Conservation (phyloP, 768 basidiomycete genomes). For the Mycena galopus region DNA sequence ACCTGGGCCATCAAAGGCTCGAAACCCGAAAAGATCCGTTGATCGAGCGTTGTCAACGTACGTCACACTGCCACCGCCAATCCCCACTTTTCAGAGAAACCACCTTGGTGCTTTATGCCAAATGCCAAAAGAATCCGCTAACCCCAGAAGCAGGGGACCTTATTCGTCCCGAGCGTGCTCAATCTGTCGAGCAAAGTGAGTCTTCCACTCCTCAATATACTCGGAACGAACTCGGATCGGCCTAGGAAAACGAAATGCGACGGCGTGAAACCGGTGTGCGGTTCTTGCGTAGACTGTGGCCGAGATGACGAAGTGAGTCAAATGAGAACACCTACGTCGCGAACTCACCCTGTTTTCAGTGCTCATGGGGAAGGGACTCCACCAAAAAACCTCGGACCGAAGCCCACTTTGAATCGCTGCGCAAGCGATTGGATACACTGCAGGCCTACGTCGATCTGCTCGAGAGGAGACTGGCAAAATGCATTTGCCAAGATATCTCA, state of each 20-base stretch:
- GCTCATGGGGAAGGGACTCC: slow-evolving; percentile 28
- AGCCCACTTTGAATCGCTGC: slow-evolving; percentile 34
- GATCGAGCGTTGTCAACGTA: no score
- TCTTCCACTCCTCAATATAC: neutral
- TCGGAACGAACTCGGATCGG: neutral
- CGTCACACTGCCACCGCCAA: no score
- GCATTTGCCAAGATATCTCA: slow-evolving; percentile 30
- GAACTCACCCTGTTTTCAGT: neutral
- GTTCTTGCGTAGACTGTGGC: slow-evolving; percentile 25
- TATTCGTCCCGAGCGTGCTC: slow-evolving; percentile 18
- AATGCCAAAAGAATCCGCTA: slow-evolving; percentile 14
- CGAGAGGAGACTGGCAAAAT: slow-evolving; percentile 21
- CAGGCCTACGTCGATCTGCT: slow-evolving; percentile 25
- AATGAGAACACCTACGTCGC: no score
- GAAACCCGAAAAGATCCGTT: no score
- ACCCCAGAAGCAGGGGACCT: neutral
- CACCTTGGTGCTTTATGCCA: no score
- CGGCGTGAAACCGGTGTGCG: slow-evolving; percentile 33
- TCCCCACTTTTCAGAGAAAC: no score
- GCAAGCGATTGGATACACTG: slow-evolving; percentile 23
- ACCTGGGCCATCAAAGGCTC: no score
- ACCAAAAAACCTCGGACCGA: slow-evolving; percentile 25
- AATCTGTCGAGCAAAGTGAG: slow-evolving; percentile 20
- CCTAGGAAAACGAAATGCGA: slow-evolving; percentile 36
- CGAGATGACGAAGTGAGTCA: slow-evolving; percentile 18